Percentiles rank a stretch among this genome's conserved stretches.
Conservation (phyloP, 495 filamentous ascomycete genomes). For the Xylaria palmicola region DNA sequence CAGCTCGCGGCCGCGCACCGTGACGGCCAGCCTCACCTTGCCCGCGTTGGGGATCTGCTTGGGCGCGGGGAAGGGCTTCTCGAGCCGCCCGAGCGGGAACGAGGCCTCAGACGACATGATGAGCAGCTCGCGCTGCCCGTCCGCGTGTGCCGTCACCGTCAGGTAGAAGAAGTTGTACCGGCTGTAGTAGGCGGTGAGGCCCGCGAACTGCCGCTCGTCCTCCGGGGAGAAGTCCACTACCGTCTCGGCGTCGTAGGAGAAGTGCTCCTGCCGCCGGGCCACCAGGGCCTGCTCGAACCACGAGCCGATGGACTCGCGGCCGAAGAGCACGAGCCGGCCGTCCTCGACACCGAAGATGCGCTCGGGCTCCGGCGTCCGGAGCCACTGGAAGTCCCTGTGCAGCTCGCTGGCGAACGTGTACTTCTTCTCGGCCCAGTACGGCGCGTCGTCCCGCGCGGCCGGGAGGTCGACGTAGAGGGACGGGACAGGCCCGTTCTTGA, state of each 20-base stretch:
- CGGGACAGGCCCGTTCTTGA: constrained; percentile 56
- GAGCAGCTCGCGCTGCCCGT: constrained; percentile 53
- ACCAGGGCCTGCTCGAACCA: constrained; percentile 59
- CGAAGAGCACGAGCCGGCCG: constrained; percentile 44
- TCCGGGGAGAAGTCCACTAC: constrained; percentile 49
- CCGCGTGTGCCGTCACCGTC: constrained; percentile 52
- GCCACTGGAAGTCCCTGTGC: constrained; percentile 56
- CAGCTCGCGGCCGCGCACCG: constrained; percentile 44
- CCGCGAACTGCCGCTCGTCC: constrained; percentile 57
- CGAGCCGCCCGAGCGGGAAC: constrained; percentile 48
- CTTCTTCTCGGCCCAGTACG: constrained; percentile 52
- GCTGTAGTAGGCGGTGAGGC: constrained; percentile 57
- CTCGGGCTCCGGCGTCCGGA: constrained; percentile 54
- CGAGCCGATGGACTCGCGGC: constrained; percentile 50
- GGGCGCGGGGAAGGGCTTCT: constrained; percentile 32
- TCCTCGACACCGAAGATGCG: constrained; percentile 46
- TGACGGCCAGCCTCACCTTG: constrained; percentile 48
- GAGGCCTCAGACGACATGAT: constrained; percentile 52
- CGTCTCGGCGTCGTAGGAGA: constrained; percentile 57
- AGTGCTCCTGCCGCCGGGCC: constrained; percentile 53
- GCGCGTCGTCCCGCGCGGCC: constrained; percentile 43
- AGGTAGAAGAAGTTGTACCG: constrained; percentile 61
- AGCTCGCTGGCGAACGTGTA: constrained; percentile 50
- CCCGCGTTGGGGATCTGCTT: constrained; percentile 49
- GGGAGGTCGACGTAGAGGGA: constrained; percentile 53